phyloP scores from a whole-genome alignment of 2,329 filamentous ascomycete species.

The Metarhizium album region DNA sequence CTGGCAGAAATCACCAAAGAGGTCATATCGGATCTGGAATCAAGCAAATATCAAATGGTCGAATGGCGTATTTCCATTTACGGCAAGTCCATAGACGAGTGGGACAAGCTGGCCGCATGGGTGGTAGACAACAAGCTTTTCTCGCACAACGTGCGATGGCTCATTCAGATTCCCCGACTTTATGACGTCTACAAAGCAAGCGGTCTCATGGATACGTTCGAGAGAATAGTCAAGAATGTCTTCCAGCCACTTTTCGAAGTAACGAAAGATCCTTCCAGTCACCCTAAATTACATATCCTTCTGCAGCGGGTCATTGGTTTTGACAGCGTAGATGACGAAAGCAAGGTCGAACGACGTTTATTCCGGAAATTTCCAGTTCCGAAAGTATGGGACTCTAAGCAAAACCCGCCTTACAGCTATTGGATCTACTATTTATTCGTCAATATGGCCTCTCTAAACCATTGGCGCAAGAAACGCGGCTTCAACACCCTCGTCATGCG shows the following conservation, averaged over 20 bases:
- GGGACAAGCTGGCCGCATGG: slow-evolving; percentile 96
- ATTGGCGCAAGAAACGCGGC: slow-evolving; percentile 78
- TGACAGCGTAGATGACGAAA: slow-evolving; percentile 96
- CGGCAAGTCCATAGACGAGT: slow-evolving; percentile 82
- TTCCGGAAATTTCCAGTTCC: slow-evolving; percentile 93
- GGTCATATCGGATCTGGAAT: slow-evolving; percentile 92
- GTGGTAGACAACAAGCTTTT: slow-evolving; percentile 97
- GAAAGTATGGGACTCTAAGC: slow-evolving; percentile 76
- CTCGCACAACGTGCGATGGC: slow-evolving; percentile 94
- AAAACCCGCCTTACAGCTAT: slow-evolving; percentile 97
- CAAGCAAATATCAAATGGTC: slow-evolving; percentile 98
- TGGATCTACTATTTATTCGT: slow-evolving; percentile 98
- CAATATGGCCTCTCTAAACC: slow-evolving; percentile 86
- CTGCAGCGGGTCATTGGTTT: slow-evolving; percentile 92
- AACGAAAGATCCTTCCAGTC: slow-evolving; percentile 72
- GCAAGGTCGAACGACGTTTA: slow-evolving; percentile 87
- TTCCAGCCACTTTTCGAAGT: slow-evolving; percentile 94
- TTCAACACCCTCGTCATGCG: slow-evolving; percentile 93
- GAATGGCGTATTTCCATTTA: slow-evolving; percentile 99
- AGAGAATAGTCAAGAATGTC: slow-evolving; percentile 81
- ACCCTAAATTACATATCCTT: slow-evolving; percentile 91
- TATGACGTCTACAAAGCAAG: slow-evolving; percentile 94
- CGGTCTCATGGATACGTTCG: slow-evolving; percentile 77
- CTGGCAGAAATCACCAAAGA: slow-evolving; percentile 96
- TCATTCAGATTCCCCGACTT: slow-evolving; percentile 87